Conservation (phyloP, 805 yeast genomes). For the Osmozyma mogii region DNA sequence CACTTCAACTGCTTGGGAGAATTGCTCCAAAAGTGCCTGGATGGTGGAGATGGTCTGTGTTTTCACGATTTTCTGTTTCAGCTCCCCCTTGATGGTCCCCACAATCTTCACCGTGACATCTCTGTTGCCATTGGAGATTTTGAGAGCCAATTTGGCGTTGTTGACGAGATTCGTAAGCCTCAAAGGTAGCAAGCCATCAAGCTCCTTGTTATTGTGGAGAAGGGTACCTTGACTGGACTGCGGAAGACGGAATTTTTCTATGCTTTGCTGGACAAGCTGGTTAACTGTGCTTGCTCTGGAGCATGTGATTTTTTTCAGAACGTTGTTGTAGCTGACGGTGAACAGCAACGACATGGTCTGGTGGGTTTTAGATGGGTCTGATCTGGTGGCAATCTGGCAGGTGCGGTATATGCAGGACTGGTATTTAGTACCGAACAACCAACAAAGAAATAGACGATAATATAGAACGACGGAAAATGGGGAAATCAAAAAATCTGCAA, state of each 20-base stretch:
- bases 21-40: conserved; percentile 3
- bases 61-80: conserved; percentile 5
- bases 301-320: conserved; percentile 22
- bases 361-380: no score
- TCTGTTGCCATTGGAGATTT: not conserved
- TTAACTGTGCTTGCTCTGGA: conserved; percentile 19
- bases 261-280: conserved; percentile 16
- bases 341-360: no score
- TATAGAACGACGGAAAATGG: no score
- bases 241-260: conserved; percentile 21
- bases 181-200: conserved; percentile 26
- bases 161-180: conserved; percentile 25
- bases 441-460: no score
- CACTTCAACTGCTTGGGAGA: conserved; percentile 4
- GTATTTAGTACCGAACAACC: no score
- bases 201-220: conserved; percentile 18
- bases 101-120: conserved; percentile 5
- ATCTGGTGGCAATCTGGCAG: no score
- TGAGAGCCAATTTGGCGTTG: conserved; percentile 24
- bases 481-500: no score
- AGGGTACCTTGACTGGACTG: conserved; percentile 16
- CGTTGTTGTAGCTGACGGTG: conserved; percentile 17
- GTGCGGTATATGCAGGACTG: no score
- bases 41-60: conserved; percentile 2
- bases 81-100: conserved; percentile 4